phyloP scores from a whole-genome alignment of 106 monocot species.

The Acorus gramineus region DNA sequence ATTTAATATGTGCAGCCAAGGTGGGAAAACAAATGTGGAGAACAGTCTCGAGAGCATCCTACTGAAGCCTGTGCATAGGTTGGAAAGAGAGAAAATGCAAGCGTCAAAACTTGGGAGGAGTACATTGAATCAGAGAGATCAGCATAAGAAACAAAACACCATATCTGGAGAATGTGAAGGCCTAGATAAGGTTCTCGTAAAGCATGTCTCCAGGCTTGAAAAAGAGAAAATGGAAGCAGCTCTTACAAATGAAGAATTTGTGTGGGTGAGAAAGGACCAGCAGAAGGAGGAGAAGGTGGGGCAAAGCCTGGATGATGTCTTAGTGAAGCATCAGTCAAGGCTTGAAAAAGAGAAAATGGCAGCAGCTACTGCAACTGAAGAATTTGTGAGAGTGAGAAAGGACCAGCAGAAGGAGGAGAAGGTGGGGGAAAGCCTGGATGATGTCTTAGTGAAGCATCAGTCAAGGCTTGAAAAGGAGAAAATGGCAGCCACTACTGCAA shows the following conservation, averaged over 20 bases:
- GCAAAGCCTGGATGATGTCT: slow-evolving; percentile 45
- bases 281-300: slow-evolving; percentile 7
- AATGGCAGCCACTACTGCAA: too few relatives aligned
- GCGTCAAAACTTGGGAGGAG: slow-evolving; percentile 4
- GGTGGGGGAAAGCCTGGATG: too few relatives aligned
- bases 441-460: too few relatives aligned
- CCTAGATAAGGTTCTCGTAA: slow-evolving; percentile 39
- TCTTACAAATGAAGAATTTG: too few relatives aligned
- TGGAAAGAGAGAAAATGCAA: slow-evolving; percentile 56
- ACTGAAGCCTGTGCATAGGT: slow-evolving; percentile 35
- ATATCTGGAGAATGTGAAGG: slow-evolving; percentile 11
- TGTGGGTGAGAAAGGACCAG: slow-evolving; percentile 9
- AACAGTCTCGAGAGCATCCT: slow-evolving; percentile 44
- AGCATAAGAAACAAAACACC: not conserved
- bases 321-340: slow-evolving; percentile 48
- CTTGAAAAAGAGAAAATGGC: too few relatives aligned
- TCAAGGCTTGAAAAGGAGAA: too few relatives aligned
- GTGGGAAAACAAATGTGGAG: not conserved
- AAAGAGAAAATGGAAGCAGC: slow-evolving; percentile 23
- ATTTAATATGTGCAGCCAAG: slow-evolving; percentile 17
- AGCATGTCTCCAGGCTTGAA: slow-evolving; percentile 33
- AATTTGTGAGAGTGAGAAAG: too few relatives aligned
- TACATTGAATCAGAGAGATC: not conserved
- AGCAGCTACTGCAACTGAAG: too few relatives aligned
- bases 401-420: too few relatives aligned